Evolutionary conservation across 2,329 filamentous ascomycete genomes (phyloP), one percentile per base, ranked within the genome.

Genomic region (Aureobasidium sp.): DNA sequence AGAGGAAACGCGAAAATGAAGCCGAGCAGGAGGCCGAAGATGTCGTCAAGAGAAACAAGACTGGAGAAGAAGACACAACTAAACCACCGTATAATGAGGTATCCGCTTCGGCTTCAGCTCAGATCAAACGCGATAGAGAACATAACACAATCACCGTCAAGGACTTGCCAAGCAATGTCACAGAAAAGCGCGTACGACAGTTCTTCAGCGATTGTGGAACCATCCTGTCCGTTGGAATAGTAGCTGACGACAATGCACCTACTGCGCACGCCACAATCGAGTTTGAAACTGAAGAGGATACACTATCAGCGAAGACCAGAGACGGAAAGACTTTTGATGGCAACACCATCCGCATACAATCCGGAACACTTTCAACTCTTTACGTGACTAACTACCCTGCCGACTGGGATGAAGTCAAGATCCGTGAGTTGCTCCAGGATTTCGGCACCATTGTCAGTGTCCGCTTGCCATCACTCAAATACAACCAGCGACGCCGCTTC

Each of bases 181-280:
- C 86, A 0, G 85, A 90, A 69, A 87, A 84, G 13, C 88, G 87
- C 68, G 77, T 97, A 15, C 85, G 88, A 62, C 89, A 96, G 72
- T 97, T 96, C 73, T 97, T 99, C 77, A 87, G 88, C 70, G 90
- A 92, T 65, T 95, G 92, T 69, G 94, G 94, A 13, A 87, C 86
- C 44, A 88, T 97, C 71, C 90, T 91, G 69, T 87, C 87, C 65
- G 78, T 97, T 36, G 87, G 85, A 48, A 78, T 93, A 57, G 79
- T 89, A 36, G 78, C 79, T 37, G 86, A 90, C 47, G 81, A 85
- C 51, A 81, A 85, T 46, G 79, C 78, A n/a, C 76, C 82, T 50
- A 84, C 85, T 1, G 77, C 85, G 15, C 86, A 86, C 4, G 91
- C 91, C 1, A 79, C 94, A 50, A 85, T 99, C 55, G 94, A 99